These are phyloP conservation scores for Colletotrichum godetiae DNA, from an alignment of 2,329 filamentous ascomycete genomes.

Conservation along the genomic window DNA sequence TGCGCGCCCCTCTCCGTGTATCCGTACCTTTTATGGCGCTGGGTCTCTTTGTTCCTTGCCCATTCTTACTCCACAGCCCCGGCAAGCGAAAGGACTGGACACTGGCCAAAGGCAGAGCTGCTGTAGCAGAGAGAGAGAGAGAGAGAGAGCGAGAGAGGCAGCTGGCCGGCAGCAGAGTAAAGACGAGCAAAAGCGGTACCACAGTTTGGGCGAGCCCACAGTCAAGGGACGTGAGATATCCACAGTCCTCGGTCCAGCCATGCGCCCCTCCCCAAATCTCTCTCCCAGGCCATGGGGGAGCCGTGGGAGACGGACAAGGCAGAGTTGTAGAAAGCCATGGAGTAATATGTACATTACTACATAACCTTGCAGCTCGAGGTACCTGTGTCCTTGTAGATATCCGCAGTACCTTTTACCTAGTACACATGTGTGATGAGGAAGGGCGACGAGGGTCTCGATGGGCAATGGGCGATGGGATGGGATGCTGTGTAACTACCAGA, in stretches of 20 bases:
- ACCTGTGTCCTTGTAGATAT: not conserved
- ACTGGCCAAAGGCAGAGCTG: not conserved
- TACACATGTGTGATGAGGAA: not conserved
- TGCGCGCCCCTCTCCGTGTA: not conserved
- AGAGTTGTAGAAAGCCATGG: not conserved
- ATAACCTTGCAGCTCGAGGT: constrained; percentile 3
- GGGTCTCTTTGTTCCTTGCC: constrained; percentile 25
- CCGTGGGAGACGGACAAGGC: not conserved
- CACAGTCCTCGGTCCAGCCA: constrained; percentile 34
- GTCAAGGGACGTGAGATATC: constrained; percentile 5
- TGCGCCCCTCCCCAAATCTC: constrained; percentile 25
- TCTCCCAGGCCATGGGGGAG: constrained; percentile 7
- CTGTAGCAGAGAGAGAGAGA: constrained; percentile 1
- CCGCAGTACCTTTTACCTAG: not conserved
- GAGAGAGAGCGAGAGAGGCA: not conserved
- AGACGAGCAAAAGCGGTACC: not conserved
- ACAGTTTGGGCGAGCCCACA: not conserved
- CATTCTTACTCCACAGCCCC: constrained; percentile 8
- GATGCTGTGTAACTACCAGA: constrained; percentile 26
- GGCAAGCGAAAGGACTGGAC: constrained; percentile 10
- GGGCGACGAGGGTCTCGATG: not conserved
- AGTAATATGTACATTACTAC: constrained; percentile 12
- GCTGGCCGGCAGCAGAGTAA: not conserved
- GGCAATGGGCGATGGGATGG: constrained; percentile 10
- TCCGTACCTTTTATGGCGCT: not conserved